Evolutionary conservation across 202 grass and related monocot species (phyloP).

Genomic region (Setaria viridis): DNA sequence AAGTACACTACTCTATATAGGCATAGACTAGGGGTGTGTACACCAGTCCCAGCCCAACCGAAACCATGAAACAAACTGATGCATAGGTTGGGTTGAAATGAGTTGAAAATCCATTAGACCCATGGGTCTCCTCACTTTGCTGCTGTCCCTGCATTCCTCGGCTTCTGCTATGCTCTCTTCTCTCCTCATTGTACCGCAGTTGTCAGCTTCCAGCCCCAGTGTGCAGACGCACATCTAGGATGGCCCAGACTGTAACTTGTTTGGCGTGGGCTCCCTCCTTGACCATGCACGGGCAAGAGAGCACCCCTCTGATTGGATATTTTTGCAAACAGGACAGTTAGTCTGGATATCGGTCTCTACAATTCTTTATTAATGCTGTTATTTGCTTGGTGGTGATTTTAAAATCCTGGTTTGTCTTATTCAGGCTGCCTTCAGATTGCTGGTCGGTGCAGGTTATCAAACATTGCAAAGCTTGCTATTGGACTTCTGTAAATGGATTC

Average conservation of each 20-base stretch:
- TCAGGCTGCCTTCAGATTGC: slow-evolving; percentile 85
- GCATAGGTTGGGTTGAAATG: not conserved
- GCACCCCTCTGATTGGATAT: not conserved
- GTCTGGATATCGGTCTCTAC: slow-evolving; percentile 20
- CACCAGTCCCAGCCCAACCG: not conserved
- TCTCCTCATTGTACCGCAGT: not conserved
- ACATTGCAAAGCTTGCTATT: slow-evolving; percentile 92
- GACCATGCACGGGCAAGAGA: not conserved
- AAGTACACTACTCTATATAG: not conserved
- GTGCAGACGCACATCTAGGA: not conserved
- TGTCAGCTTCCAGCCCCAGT: not conserved
- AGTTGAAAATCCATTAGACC: not conserved
- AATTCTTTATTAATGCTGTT: slow-evolving; percentile 5
- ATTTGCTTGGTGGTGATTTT: slow-evolving; percentile 39
- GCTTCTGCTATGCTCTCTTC: not conserved
- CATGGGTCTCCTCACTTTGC: not conserved
- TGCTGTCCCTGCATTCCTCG: not conserved
- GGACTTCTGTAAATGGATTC: slow-evolving; percentile 95
- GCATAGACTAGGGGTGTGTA: not conserved
- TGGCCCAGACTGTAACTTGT: not conserved
- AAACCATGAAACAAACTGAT: not conserved
- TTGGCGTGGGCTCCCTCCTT: not conserved
- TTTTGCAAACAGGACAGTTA: slow-evolving; percentile 3
- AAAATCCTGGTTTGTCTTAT: slow-evolving; percentile 50
- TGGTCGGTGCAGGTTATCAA: slow-evolving; percentile 91